phyloP scores from a whole-genome alignment of 805 yeast genomes.

The Zygosaccharomyces bisporus region DNA sequence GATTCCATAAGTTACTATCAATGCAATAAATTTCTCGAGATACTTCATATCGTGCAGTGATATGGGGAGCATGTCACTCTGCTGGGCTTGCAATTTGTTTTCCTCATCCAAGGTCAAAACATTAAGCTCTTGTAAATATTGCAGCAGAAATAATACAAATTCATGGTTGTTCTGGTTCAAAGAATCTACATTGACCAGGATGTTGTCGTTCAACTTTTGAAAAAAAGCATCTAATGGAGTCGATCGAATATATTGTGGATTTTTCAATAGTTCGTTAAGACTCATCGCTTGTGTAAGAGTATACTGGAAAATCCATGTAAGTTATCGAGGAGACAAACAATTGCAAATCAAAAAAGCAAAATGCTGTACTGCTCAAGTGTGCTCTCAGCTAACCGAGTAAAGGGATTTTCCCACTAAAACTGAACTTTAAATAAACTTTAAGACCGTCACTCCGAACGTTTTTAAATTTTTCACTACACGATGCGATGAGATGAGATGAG shows the following conservation, averaged over 20 bases:
- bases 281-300: neutral
- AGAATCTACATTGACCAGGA: constrained; percentile 16
- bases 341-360: too few species aligned
- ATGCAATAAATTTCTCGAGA: constrained; percentile 58
- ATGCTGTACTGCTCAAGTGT: too few species aligned
- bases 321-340: too few species aligned
- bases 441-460: constrained; percentile 13
- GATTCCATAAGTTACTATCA: constrained; percentile 67
- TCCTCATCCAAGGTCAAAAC: constrained; percentile 14
- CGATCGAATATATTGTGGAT: constrained; percentile 34
- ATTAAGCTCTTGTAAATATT: constrained; percentile 17
- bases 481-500: constrained; percentile 16
- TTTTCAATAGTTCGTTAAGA: constrained; percentile 7
- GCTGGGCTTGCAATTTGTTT: constrained; percentile 8
- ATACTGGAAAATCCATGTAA: too few species aligned
- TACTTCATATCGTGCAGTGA: constrained; percentile 83
- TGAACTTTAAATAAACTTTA: neutral
- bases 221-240: constrained; percentile 37
- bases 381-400: too few species aligned
- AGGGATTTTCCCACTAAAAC: neutral
- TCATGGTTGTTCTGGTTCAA: constrained; percentile 13
- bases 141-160: constrained; percentile 21
- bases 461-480: constrained; percentile 6
- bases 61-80: constrained; percentile 45
- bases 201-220: constrained; percentile 15